Base-by-base conservation (phyloP, 2,329 filamentous ascomycete species). In the Penicillium vulpinum region DNA sequence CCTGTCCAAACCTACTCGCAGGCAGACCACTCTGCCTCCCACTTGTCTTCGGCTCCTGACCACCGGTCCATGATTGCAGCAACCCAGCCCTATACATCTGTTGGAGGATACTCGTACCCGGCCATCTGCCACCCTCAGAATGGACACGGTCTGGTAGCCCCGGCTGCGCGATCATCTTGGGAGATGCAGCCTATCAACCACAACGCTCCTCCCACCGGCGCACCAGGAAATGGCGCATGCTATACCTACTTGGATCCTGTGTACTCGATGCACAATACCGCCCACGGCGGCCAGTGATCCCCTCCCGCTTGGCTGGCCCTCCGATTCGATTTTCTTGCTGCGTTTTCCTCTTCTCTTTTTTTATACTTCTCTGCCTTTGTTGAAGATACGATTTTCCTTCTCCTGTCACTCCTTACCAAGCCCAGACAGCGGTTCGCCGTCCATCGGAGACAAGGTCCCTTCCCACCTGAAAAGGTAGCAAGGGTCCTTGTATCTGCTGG, bases 1-100 rank as follows among this genome's bases (percentile, higher is more conserved):
- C 70, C 73, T 40, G 75, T 77, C 5, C 74, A 77, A 18, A 73
- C 73, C 35, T 74, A 80, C 49, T 79, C 79, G 18, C 74, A 77
- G 46, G 64, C 77, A 43, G 64, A 67, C 28, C 66, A 67, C 9
- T 48, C 65, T 2, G 66, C 63, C 28, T 59, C 66, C 24, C 55
- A 65, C 16, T 49, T 73, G 51, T 55, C 72, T 55, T 73, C 71
- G 49, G 65, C 71, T 44, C 61, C 74, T 40, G 77, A 80, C 46
- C 67, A 77, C 49, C 75, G 77, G 11, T 62, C 70, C 15, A 66
- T 73, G 38, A 61, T 74, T 36, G 58, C 68, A 21, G 66, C 63
- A 21, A 69, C 54, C 31, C 71, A 71, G 35, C 62, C 71, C 2
- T 76, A 75, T 54, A 63, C 64, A 7, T 61, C 64, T 15, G 63